Evolutionary conservation across 1,284 basidiomycete species (phyloP).

Genomic region (Ceratobasidium sp.): DNA sequence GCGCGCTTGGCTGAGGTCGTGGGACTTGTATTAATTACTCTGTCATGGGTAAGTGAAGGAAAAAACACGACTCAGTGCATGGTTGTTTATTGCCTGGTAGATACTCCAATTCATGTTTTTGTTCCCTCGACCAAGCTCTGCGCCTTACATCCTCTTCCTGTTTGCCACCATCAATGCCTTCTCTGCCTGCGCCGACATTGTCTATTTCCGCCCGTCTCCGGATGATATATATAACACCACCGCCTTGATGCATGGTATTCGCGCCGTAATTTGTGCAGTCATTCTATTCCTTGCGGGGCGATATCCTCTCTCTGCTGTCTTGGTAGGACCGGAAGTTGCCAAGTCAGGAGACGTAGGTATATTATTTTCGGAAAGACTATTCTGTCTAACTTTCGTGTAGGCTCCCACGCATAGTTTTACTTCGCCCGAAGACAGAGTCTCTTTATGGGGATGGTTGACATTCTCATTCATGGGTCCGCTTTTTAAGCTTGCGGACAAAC

Average conservation of each 20-base stretch:
- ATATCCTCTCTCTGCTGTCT: conserved; percentile 32
- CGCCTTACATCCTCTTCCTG: conserved; percentile 35
- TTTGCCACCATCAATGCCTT: conserved; percentile 33
- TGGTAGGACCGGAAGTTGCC: conserved; percentile 25
- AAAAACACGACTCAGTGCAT: neutral
- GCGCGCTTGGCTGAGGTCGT: neutral
- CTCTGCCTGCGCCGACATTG: conserved; percentile 31
- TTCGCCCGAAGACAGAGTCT: conserved; percentile 77
- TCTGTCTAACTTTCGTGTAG: conserved; percentile 28
- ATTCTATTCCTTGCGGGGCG: conserved; percentile 53
- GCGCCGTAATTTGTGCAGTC: conserved; percentile 25
- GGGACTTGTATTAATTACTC: conserved; percentile 4
- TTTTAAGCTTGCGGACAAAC: conserved; percentile 60
- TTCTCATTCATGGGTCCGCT: conserved; percentile 81
- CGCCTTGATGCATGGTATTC: conserved; percentile 30
- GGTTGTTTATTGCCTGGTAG: neutral
- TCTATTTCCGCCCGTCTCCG: conserved; percentile 15
- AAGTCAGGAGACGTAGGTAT: conserved; percentile 31
- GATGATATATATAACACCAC: conserved; percentile 8
- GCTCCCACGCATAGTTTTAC: conserved; percentile 62
- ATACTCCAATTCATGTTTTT: conserved; percentile 7
- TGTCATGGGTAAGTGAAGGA: conserved; percentile 54
- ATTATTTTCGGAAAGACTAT: conserved; percentile 18
- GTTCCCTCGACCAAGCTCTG: conserved; percentile 24
- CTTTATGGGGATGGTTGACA: conserved; percentile 80